These are phyloP conservation scores for Puccinia polysora DNA, from an alignment of 1,284 basidiomycete species.

Conservation along the genomic window DNA sequence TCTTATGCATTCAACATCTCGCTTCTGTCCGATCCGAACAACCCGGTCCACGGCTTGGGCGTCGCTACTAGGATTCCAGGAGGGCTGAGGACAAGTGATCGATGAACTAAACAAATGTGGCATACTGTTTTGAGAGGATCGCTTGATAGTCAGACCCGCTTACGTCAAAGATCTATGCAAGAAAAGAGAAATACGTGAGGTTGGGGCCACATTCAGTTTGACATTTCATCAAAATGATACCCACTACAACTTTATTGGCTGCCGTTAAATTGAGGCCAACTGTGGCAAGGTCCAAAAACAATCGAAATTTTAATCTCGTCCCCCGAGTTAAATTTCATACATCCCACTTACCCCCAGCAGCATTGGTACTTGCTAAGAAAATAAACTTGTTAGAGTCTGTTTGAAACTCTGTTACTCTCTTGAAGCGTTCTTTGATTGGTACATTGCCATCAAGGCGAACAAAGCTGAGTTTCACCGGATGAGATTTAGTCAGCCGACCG, in stretches of 20 bases:
- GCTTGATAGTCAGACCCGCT: not conserved
- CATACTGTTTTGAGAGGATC: not conserved
- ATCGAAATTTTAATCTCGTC: not conserved
- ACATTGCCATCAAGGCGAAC: conserved; percentile 40
- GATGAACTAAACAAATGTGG: not conserved
- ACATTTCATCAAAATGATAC: not conserved
- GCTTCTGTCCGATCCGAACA: conserved; percentile 37
- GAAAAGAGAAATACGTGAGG: not conserved
- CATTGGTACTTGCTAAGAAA: conserved; percentile 36
- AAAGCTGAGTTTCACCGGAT: not conserved
- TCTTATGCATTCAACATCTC: conserved; percentile 37
- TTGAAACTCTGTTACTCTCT: conserved; percentile 34
- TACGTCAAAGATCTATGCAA: conserved; percentile 33
- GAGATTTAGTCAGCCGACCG: not conserved
- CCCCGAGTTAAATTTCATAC: not conserved
- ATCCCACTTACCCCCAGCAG: conserved; percentile 37
- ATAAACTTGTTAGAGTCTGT: conserved; percentile 26
- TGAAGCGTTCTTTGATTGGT: conserved; percentile 17
- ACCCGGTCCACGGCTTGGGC: conserved; percentile 42
- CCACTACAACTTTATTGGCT: conserved; percentile 41
- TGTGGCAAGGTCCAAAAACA: not conserved
- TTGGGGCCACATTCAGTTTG: not conserved
- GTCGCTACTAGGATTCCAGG: conserved; percentile 40
- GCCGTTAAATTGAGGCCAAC: conserved; percentile 41
- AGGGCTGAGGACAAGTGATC: conserved; percentile 2